phyloP scores from a whole-genome alignment of 1,139 yeast genomes.

The Saccharomyces hybrid region DNA sequence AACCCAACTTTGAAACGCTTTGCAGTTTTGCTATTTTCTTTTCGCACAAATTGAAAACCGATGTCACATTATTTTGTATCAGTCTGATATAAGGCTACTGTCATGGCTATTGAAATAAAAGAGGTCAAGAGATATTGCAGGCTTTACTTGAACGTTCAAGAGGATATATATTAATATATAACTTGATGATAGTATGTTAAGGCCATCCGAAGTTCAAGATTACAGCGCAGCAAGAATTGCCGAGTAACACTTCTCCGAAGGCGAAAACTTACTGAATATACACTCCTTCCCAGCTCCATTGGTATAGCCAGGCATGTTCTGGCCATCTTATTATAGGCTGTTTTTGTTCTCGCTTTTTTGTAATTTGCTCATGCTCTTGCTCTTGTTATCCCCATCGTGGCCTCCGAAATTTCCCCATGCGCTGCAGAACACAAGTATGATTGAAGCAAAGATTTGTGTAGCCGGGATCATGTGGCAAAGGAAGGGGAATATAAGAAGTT shows the following conservation, averaged over 20 bases:
- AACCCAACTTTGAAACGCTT: neutral
- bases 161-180: neutral
- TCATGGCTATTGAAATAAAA: neutral
- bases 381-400: slow-evolving; percentile 1
- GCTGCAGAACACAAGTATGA: neutral
- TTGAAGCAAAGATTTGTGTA: neutral
- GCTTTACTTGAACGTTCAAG: neutral
- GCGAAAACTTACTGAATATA: neutral
- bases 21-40: neutral
- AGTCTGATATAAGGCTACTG: neutral
- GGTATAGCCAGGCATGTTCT: neutral
- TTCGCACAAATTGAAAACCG: neutral
- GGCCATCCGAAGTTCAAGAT: neutral
- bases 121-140: neutral
- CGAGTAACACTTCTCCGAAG: neutral
- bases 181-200: neutral
- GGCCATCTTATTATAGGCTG: neutral
- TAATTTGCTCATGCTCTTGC: neutral
- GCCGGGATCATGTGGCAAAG: neutral
- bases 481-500: neutral
- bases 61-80: neutral
- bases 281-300: neutral
- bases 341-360: neutral
- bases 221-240: neutral
- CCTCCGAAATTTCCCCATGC: neutral